phyloP scores from a whole-genome alignment of 140 eudicot species.

The Flaveria floridana region DNA sequence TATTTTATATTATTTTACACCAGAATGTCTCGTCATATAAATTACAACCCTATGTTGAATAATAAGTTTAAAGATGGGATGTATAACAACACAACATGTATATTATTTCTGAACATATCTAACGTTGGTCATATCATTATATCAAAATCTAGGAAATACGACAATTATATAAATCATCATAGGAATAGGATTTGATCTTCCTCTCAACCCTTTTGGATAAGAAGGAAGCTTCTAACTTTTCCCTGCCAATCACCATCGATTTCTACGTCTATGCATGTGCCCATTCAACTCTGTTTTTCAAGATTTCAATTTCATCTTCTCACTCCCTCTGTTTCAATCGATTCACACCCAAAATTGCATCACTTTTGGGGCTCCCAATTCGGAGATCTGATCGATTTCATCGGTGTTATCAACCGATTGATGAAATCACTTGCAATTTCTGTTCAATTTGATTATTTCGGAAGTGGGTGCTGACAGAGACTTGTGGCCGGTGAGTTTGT shows the following conservation, averaged over 20 bases:
- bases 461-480: slow-evolving; percentile 30
- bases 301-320: slow-evolving; percentile 15
- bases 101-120: neutral
- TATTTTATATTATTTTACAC: too few relatives aligned
- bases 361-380: slow-evolving; percentile 18
- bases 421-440: neutral
- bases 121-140: neutral
- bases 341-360: neutral
- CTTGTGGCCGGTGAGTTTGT: slow-evolving; percentile 30
- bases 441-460: slow-evolving; percentile 24
- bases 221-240: slow-evolving; percentile 24
- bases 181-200: neutral
- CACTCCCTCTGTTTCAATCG: slow-evolving; percentile 21
- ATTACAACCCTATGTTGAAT: too few relatives aligned
- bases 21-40: too few relatives aligned
- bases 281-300: slow-evolving; percentile 12
- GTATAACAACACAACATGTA: neutral
- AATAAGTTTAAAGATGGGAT: neutral
- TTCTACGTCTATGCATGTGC: slow-evolving; percentile 23
- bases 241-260: slow-evolving; percentile 29
- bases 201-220: slow-evolving; percentile 23
- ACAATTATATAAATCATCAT: neutral
- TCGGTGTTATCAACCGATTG: neutral
- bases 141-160: neutral
- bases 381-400: slow-evolving; percentile 26